Evolutionary conservation across 2,329 filamentous ascomycete species (phyloP), one percentile per base, ranked within the genome.

Genomic region (Sphaceloma murrayae): DNA sequence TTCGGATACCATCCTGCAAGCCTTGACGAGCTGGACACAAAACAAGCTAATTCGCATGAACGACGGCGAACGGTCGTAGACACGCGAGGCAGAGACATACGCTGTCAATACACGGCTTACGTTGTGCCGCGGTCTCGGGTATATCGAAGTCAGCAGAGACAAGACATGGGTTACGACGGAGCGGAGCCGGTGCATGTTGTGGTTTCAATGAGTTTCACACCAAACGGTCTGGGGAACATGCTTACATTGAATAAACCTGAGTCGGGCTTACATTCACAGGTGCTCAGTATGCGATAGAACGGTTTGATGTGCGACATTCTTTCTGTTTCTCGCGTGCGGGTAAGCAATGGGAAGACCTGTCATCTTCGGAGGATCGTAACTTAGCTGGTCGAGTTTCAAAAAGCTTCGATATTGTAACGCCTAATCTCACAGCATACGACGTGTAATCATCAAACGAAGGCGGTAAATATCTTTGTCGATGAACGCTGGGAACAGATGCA

Each of bases 191-290:
- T 13, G 13, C 24, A 17, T 38, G 10, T 39, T 5, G n/a, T 22
- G 5, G 22, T 3, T 40, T 40, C 34, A 40, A 29, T 40, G 36
- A 40, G 36, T 40, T 40, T 40, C 36, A 40, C 16, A 16, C 30
- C 10, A 13, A 40, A 40, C 36, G 36, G 36, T 26, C 30, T 27
- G 16, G 16, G 17, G 42, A 45, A 45, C 42, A 45, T 36, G 30
- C 42, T 45, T 45, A 45, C 36, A 16, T 24, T 32, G 31, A 34
- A 34, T 45, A 45, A 14, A 45, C 24, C 29, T 36, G 42, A 30
- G 18, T 27, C 42, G 36, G 13, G 32, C 13, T 18, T 18, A 19
- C 36, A 40, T 26, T 40, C 24, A 29, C 18, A 29, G 1, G 7
- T 16, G 17, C 10, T n/a, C 24, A 40, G 17, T 16, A 30, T 11